phyloP scores from a whole-genome alignment of 106 monocot genomes.

The Triglochin maritima region DNA sequence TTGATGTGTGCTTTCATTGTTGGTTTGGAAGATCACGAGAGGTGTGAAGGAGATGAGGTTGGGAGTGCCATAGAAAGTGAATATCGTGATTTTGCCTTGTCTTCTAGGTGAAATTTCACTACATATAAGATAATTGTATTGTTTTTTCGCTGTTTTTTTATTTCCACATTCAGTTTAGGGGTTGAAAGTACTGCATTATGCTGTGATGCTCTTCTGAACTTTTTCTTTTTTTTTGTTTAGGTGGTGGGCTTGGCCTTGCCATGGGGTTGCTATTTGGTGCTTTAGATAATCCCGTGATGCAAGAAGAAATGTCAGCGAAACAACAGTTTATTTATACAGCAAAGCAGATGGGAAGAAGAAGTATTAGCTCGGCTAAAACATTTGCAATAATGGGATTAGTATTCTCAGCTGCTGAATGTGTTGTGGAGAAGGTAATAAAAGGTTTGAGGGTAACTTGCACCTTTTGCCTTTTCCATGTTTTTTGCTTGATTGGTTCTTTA shows the following conservation, averaged over 20 bases:
- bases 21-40: too few species aligned
- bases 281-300: constrained; percentile 76
- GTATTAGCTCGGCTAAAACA: constrained; percentile 65
- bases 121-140: too few species aligned
- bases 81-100: too few species aligned
- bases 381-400: constrained; percentile 94
- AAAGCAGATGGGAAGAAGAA: constrained; percentile 97
- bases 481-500: background rate
- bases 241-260: constrained; percentile 73
- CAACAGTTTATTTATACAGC: constrained; percentile 78
- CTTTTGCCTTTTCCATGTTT: background rate
- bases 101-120: too few species aligned
- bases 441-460: background rate
- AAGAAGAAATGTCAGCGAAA: constrained; percentile 65
- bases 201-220: too few species aligned
- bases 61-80: too few species aligned
- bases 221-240: constrained; percentile 16
- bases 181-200: too few species aligned
- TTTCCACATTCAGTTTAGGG: background rate
- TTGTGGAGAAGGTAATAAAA: constrained; percentile 66
- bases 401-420: constrained; percentile 96
- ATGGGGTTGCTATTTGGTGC: constrained; percentile 93
- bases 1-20: too few species aligned
- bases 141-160: background rate
- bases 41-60: too few species aligned